Base-by-base conservation (phyloP, 2,329 filamentous ascomycete genomes). In the Eutypa lata region DNA sequence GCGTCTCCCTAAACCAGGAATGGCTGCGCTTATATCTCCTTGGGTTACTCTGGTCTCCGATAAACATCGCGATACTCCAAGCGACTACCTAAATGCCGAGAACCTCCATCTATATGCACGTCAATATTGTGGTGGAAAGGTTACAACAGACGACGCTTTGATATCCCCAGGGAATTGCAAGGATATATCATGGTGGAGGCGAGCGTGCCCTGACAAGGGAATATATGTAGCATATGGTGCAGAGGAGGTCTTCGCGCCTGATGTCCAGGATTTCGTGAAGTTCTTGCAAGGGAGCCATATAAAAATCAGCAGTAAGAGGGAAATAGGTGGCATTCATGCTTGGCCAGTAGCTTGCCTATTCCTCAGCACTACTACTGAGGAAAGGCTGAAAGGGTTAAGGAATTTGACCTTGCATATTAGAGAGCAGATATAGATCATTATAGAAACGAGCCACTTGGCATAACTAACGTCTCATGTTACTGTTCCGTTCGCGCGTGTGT, bases 311-410 rank as follows among this genome's bases (percentile, higher is more conserved):
- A 77, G 76, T 51, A 75, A 81, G 61, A 82, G 83, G 63, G 84
- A 89, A 59, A 71, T 76, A 26, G 86, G 82, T 14, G 86, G 83
- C 2, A 86, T 94, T 53, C 90, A 95, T 69, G 90, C 87, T 11
- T 95, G 90, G 91, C 89, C 90, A 0, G 86, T 95, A 19, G 88
- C 87, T 10, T 77, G 77, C 46, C 62, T 83, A n/a, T 83, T 84
- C 62, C 66, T 85, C 26, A 77, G 79, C 44, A 73, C 70, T 46
- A 74, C 74, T 24, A 64, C 67, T n/a, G 71, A 76, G 33, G 71
- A 76, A 62, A 76, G 84, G 51, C 66, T 81, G 51, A 75, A 76
- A 56, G 82, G 83, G 3, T 64, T 87, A 57, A 66, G 63, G 51
- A 59, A 58, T 48, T 68, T 80, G 52, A 75, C 74, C 11, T 57